These are phyloP conservation scores for Arthrobotrys entomopaga DNA, from an alignment of 2,329 filamentous ascomycete genomes.

Conservation along the genomic window DNA sequence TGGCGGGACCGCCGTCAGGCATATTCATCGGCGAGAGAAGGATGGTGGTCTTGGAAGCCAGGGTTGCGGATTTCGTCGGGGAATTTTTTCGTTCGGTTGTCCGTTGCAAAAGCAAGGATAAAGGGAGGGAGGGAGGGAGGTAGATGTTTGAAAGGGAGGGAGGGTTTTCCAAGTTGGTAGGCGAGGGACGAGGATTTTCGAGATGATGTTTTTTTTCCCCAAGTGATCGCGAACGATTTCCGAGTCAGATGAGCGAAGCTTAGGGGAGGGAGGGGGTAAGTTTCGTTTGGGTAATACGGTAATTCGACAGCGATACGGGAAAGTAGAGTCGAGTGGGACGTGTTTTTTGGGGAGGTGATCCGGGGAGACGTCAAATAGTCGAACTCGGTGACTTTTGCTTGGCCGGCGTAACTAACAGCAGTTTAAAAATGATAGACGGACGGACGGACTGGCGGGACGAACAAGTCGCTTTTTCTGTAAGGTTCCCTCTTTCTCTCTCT, in stretches of 20 bases:
- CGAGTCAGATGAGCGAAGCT: constrained; percentile 3
- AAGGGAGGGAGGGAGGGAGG: neutral
- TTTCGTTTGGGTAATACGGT: constrained; percentile 30
- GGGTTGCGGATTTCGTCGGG: constrained; percentile 53
- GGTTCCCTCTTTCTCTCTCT: neutral
- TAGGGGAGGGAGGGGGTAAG: too few relatives aligned
- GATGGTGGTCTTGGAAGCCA: constrained; percentile 56
- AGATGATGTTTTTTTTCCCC: constrained; percentile 22
- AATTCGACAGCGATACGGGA: constrained; percentile 2
- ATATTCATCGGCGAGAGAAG: constrained; percentile 53
- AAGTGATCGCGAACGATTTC: constrained; percentile 12
- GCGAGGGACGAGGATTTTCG: neutral
- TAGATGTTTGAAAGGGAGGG: constrained; percentile 4
- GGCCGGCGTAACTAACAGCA: constrained; percentile 1
- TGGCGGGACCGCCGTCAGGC: constrained; percentile 52
- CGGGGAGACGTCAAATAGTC: neutral
- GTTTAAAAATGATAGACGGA: constrained; percentile 45
- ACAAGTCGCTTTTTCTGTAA: neutral
- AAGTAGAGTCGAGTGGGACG: constrained; percentile 30
- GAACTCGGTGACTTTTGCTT: too few relatives aligned
- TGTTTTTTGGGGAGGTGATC: constrained; percentile 32
- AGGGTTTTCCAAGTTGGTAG: constrained; percentile 8
- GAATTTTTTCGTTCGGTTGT: neutral
- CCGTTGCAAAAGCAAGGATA: neutral
- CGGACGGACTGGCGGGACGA: neutral